Base-by-base conservation (phyloP, 2,329 filamentous ascomycete genomes). In the Aspergillus sojae region DNA sequence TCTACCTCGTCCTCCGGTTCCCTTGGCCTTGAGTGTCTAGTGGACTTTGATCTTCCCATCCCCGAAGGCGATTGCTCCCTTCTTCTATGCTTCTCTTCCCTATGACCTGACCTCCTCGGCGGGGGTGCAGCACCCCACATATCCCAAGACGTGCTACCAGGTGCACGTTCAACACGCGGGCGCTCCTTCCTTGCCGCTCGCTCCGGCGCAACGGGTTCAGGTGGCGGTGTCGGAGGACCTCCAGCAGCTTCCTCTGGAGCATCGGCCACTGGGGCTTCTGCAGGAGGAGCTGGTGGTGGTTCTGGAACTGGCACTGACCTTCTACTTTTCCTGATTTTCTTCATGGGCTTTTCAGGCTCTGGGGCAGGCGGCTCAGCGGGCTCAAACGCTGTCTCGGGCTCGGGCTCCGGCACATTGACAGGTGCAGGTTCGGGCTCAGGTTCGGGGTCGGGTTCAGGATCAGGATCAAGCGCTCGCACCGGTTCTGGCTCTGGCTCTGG, bases 181-280 rank as follows among this genome's bases (percentile, higher is more conserved):
- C 93, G 90, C 67, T 96, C 91, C 75, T 91, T 96, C 78, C 88
- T 92, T 4, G 83, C 83, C 5, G 82, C 75, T 58, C 85, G 87
- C 64, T 83, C 88, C 14, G 84, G 68, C 11, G 71, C 79, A 57
- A 89, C 87, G 19, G 86, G 74, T 54, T 85, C 84, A 11, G 82
- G 81, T 10, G 83, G 80, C 56, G 85, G 83, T 30, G 84, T 85
- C 11, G 83, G 83, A 39, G 81, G 79, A 61, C 71, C 67, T 30
- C 58, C 71, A 48, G 69, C 67, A 50, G 73, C 72, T 16, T 60
- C 63, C 14, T 70, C 69, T 50, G 70, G 57, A 64, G 53, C 64
- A 28, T 62, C 62, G 26, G 30, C 60, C 50, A 79, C 65, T 46
- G 58, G 58, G 5, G 84, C 82, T 32, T 85, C 83, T 9, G 83